Evolutionary conservation across 306 rosid genomes (phyloP), one percentile per base, ranked within the genome.

Genomic region (Lathyrus aphaca): DNA sequence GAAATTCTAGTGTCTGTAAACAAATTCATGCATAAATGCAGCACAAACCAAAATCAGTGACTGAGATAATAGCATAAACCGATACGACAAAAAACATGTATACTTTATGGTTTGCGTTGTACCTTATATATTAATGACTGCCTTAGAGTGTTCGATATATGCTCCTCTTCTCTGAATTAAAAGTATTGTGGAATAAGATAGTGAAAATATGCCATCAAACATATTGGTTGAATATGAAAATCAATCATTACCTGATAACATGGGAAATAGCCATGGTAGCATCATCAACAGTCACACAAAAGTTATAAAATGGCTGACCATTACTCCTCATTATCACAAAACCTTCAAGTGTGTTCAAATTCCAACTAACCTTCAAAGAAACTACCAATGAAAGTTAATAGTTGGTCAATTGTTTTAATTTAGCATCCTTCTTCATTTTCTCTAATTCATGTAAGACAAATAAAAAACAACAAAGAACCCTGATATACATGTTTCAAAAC

Each of bases 231-330:
- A 75, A 60, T 23, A 63, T 39, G 32, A 64, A 70, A 74, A 49
- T 50, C 64, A 69, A 15, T 4, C 50, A 60, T 69, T 86, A 94
- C 99, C 99, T 87, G 60, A 94, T 88, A 64, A 94, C 97, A 75
- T 94, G 99, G 68, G 99, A 94, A 77, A 94, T 94, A 59, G 96
- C 92, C 99, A 94, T 91, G 80, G 91, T 85, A n/a, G 97, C 99
- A 87, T 94, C 99, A 83, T 94, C 99, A 43, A 91, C 95, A 1
- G 99, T 91, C 68, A 94, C 99, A 69, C 97, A 94, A 75, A 94
- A 94, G 81, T 94, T 94, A 82, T 94, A 94, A 74, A 94, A 95
- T 12, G 96, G 99, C 59, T 88, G 97, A 64, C 99, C 99, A 62
- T 94, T 94, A 83, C 99, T 94, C 82, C 99, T 85, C 99, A 94